These are phyloP conservation scores for Malassezia brasiliensis DNA, from an alignment of 1,284 basidiomycete genomes.

Conservation along the genomic window DNA sequence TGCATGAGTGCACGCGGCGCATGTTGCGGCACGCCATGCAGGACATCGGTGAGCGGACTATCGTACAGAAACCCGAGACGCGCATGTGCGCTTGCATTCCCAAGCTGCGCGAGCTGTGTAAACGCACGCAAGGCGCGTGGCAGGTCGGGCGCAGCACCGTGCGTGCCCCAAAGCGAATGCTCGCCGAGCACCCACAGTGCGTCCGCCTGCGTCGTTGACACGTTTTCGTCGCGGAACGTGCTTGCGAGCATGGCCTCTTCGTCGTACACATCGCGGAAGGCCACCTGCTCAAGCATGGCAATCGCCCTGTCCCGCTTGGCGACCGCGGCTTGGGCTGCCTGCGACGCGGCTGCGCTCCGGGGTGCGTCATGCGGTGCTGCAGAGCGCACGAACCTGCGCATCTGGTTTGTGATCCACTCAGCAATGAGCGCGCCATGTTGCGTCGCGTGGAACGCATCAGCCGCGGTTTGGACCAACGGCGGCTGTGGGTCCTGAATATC, in stretches of 20 bases:
- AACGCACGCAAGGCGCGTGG: constrained; percentile 30
- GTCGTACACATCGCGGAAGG: constrained; percentile 17
- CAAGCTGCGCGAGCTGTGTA: constrained; percentile 24
- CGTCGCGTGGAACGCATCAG: not conserved
- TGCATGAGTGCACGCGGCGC: constrained; percentile 64
- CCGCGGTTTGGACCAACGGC: not conserved
- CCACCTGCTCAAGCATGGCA: constrained; percentile 23
- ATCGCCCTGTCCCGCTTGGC: constrained; percentile 18
- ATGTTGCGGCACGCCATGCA: not conserved
- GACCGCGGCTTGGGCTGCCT: not conserved
- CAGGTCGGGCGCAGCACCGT: constrained; percentile 30
- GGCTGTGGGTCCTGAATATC: not conserved
- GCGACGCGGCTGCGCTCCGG: too few species aligned
- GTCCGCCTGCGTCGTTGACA: constrained; percentile 18
- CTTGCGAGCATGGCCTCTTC: constrained; percentile 6
- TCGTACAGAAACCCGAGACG: constrained; percentile 40
- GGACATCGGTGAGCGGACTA: constrained; percentile 6
- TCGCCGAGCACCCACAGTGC: constrained; percentile 43
- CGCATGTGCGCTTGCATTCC: constrained; percentile 42
- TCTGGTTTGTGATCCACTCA: too few species aligned
- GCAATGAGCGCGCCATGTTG: too few species aligned
- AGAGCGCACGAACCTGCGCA: too few species aligned
- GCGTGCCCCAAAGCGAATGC: constrained; percentile 44
- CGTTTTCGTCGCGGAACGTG: not conserved
- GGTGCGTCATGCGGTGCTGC: too few species aligned